Conservation (phyloP, 2,329 filamentous ascomycete species). For the Arachnomyces sp. region DNA sequence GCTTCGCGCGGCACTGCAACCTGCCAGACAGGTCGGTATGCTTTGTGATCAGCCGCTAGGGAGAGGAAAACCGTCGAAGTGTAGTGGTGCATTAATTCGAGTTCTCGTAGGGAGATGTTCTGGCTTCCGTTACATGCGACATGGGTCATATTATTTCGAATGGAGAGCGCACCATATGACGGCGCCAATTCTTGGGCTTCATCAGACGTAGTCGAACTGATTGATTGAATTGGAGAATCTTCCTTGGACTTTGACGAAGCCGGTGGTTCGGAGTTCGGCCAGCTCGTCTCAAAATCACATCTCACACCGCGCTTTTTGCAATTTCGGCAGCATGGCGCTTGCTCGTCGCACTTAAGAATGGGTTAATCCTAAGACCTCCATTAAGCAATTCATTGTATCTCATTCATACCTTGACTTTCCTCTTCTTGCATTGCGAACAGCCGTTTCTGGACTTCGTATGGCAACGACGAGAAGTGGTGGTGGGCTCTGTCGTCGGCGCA, state of each 20-base stretch:
- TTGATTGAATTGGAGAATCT: not conserved
- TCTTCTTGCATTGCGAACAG: conserved; percentile 12
- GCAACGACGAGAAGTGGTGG: not conserved
- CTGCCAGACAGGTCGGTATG: conserved; percentile 12
- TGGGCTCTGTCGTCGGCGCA: no score
- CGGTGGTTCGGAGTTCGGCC: not conserved
- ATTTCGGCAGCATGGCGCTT: conserved; percentile 11
- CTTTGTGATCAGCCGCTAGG: conserved; percentile 9
- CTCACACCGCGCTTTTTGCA: conserved; percentile 8
- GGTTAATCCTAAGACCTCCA: not conserved
- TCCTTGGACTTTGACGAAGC: no score
- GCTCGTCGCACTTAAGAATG: conserved; percentile 11
- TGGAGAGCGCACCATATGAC: not conserved
- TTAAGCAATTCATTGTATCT: not conserved
- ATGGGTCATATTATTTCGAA: no score
- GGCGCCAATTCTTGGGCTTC: no score
- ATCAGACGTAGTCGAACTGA: not conserved
- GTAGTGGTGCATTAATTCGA: conserved; percentile 13
- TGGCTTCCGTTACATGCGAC: not conserved
- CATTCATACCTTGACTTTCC: conserved; percentile 11
- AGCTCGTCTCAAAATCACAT: conserved; percentile 9
- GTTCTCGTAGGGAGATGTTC: conserved; percentile 2
- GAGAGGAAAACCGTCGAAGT: conserved; percentile 7
- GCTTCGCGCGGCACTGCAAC: conserved; percentile 10
- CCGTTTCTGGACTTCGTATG: conserved; percentile 11